These are phyloP conservation scores for Leishmania amazonensis DNA, from an alignment of 208 protist species.

Conservation along the genomic window DNA sequence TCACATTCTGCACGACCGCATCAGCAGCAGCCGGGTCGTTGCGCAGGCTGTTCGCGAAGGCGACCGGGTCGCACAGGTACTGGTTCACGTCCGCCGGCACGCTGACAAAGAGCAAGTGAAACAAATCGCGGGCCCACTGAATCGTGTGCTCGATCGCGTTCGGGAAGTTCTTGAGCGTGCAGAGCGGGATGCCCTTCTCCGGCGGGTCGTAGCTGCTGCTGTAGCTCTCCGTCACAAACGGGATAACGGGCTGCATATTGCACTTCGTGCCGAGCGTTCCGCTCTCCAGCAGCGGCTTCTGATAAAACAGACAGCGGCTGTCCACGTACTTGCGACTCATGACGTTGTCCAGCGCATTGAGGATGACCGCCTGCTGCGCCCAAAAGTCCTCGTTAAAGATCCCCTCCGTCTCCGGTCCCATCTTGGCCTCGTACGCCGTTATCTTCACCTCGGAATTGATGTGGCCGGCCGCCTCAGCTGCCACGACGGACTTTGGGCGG, in stretches of 20 bases:
- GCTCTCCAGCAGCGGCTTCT: slow-evolving; percentile 98
- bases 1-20: slow-evolving; percentile 69
- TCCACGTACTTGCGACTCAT: slow-evolving; percentile 97
- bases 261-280: slow-evolving; percentile 99
- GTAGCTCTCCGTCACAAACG: slow-evolving; percentile 99
- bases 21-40: slow-evolving; percentile 72
- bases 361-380: slow-evolving; percentile 91
- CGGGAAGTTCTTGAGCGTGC: slow-evolving; percentile 99
- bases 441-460: slow-evolving; percentile 96
- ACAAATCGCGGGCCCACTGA: slow-evolving; percentile 95
- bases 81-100: slow-evolving; percentile 82
- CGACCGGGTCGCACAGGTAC: slow-evolving; percentile 74
- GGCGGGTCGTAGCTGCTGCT: slow-evolving; percentile 96
- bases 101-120: slow-evolving; percentile 86
- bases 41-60: slow-evolving; percentile 65
- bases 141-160: slow-evolving; percentile 99
- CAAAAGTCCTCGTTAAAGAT: slow-evolving; percentile 98
- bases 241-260: slow-evolving; percentile 98
- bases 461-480: slow-evolving; percentile 82
- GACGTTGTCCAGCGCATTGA: slow-evolving; percentile 99
- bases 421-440: slow-evolving; percentile 81
- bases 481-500: slow-evolving; percentile 95
- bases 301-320: slow-evolving; percentile 94
- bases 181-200: slow-evolving; percentile 99
- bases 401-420: slow-evolving; percentile 97